Percentiles rank a stretch among this genome's conserved stretches.
These are phyloP conservation scores for Suillus discolor DNA, from an alignment of 768 basidiomycete genomes.

Conservation along the genomic window DNA sequence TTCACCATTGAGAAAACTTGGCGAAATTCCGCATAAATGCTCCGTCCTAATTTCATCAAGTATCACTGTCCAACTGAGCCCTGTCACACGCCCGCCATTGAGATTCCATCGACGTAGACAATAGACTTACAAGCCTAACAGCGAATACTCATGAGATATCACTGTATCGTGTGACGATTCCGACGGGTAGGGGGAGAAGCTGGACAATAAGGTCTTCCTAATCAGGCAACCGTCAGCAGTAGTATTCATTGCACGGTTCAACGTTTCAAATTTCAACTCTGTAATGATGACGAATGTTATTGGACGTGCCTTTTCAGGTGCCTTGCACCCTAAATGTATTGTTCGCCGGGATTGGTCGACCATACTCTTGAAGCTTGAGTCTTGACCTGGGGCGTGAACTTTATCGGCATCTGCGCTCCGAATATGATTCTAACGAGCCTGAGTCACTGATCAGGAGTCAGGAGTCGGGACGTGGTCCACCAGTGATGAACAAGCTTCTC, in stretches of 20 bases:
- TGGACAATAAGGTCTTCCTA: background rate
- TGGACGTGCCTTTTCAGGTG: background rate
- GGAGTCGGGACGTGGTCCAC: background rate
- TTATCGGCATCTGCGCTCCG: background rate
- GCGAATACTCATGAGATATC: background rate
- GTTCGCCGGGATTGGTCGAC: background rate
- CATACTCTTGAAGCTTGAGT: background rate
- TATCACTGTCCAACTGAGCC: background rate
- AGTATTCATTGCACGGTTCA: background rate
- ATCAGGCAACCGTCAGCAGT: background rate
- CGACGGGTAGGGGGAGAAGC: background rate
- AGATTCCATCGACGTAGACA: background rate
- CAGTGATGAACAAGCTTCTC: background rate
- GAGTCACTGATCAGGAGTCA: background rate
- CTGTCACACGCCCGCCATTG: background rate
- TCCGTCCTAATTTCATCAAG: background rate
- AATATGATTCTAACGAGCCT: background rate
- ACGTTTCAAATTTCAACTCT: too few species aligned
- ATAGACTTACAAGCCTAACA: background rate
- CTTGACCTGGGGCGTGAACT: background rate
- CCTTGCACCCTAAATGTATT: slow-evolving; percentile 1
- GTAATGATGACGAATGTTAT: background rate
- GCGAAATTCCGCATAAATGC: background rate
- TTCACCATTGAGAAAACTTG: background rate
- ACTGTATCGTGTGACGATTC: background rate